Percentiles rank a stretch among this genome's conserved stretches.
phyloP scores from a whole-genome alignment of 164 flowering plant genomes.

The Taxillus chinensis region DNA sequence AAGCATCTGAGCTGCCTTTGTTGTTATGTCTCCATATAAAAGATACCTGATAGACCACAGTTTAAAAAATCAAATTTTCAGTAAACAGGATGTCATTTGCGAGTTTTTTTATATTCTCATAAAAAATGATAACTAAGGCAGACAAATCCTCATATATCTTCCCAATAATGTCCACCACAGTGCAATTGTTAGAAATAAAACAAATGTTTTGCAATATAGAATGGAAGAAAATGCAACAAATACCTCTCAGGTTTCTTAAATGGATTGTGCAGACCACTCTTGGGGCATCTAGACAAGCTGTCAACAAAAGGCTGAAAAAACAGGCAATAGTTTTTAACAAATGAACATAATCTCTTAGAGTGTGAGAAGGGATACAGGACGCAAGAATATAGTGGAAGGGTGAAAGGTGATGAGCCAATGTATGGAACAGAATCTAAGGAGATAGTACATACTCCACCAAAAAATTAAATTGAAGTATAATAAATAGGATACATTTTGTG shows the following conservation, averaged over 20 bases:
- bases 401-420: neutral
- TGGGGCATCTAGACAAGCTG: conserved; percentile 87
- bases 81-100: no score
- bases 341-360: neutral
- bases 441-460: neutral
- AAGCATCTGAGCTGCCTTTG: conserved; percentile 82
- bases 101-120: no score
- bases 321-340: neutral
- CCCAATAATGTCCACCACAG: neutral
- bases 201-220: neutral
- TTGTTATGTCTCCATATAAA: conserved; percentile 73
- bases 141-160: neutral
- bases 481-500: neutral
- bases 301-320: conserved; percentile 83
- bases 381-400: neutral
- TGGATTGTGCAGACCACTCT: conserved; percentile 95
- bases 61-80: no score
- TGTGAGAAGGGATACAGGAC: neutral
- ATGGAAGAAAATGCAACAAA: neutral
- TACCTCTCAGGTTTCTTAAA: conserved; percentile 90
- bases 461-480: neutral
- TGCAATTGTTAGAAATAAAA: neutral
- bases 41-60: conserved; percentile 55
- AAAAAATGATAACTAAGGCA: no score
- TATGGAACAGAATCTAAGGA: neutral